Percentiles rank a stretch among this genome's conserved stretches.
Evolutionary conservation across 164 flowering plant genomes (phyloP).

Genomic region (Warburgia ugandensis): DNA sequence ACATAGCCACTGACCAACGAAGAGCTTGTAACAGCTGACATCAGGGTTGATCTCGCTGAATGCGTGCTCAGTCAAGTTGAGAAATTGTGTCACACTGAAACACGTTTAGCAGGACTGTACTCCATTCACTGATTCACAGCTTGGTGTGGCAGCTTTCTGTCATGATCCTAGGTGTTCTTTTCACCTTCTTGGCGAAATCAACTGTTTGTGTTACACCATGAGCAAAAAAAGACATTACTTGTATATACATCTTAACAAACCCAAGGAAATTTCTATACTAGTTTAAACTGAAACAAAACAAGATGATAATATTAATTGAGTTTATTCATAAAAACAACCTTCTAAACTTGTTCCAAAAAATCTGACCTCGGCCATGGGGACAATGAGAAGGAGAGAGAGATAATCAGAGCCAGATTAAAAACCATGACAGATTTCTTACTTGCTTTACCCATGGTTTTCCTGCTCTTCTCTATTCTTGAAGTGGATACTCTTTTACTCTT

Average conservation of each 20-base stretch:
- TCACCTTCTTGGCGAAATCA: too few species aligned
- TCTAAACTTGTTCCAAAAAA: not conserved
- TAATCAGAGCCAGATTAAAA: not conserved
- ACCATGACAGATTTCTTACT: conserved; percentile 4
- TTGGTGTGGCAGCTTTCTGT: not conserved
- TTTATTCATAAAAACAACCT: too few species aligned
- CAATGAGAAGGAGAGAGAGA: conserved; percentile 6
- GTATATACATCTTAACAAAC: not conserved
- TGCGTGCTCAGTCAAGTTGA: too few species aligned
- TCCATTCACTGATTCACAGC: too few species aligned
- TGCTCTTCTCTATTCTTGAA: too few species aligned
- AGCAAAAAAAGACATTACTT: not conserved
- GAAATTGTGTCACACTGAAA: too few species aligned
- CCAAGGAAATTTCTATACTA: not conserved
- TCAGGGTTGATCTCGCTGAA: conserved; percentile 16
- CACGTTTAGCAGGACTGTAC: too few species aligned
- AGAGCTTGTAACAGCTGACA: conserved; percentile 12
- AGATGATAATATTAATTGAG: too few species aligned
- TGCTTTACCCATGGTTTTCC: conserved; percentile 1
- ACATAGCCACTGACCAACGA: conserved; percentile 23
- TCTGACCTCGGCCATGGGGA: conserved; percentile 3
- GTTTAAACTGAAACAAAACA: not conserved
- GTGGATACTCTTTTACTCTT: too few species aligned
- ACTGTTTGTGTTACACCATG: not conserved
- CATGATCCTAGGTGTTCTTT: not conserved